A percentile compares a stretch with the other conserved stretches of the same genome.
These are phyloP conservation scores for Chlorella variabilis DNA, from an alignment of 163 green algal species.

Conservation along the genomic window DNA sequence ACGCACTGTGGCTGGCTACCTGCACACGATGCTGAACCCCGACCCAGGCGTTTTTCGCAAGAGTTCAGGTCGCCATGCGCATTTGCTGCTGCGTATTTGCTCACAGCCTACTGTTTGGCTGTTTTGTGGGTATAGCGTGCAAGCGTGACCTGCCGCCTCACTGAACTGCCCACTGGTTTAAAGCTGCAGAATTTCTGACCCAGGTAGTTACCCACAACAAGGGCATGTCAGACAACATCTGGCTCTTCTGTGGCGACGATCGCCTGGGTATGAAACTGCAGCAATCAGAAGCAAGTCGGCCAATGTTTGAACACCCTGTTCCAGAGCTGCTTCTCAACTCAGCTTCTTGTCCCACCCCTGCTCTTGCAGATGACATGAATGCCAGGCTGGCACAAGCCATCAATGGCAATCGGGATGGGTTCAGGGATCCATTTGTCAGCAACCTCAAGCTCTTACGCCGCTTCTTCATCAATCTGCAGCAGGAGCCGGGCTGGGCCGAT, in stretches of 20 bases:
- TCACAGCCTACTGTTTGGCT: too few species aligned
- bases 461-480: not conserved
- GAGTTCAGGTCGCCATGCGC: too few species aligned
- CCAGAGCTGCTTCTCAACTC: too few species aligned
- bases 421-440: not conserved
- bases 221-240: not conserved
- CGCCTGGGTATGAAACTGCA: not conserved
- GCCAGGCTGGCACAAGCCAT: not conserved
- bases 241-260: not conserved
- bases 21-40: not conserved
- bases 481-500: not conserved
- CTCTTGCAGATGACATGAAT: conserved; percentile 7
- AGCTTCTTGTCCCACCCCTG: too few species aligned
- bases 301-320: too few species aligned
- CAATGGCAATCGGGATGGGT: not conserved
- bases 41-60: too few species aligned
- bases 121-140: too few species aligned
- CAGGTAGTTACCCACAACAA: not conserved
- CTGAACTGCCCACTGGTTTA: too few species aligned
- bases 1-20: conserved; percentile 10
- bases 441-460: not conserved
- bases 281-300: too few species aligned
- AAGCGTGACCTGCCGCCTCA: too few species aligned
- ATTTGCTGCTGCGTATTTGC: too few species aligned
- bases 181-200: not conserved